phyloP scores from a whole-genome alignment of 768 basidiomycete genomes.

The Trametes villosa region DNA sequence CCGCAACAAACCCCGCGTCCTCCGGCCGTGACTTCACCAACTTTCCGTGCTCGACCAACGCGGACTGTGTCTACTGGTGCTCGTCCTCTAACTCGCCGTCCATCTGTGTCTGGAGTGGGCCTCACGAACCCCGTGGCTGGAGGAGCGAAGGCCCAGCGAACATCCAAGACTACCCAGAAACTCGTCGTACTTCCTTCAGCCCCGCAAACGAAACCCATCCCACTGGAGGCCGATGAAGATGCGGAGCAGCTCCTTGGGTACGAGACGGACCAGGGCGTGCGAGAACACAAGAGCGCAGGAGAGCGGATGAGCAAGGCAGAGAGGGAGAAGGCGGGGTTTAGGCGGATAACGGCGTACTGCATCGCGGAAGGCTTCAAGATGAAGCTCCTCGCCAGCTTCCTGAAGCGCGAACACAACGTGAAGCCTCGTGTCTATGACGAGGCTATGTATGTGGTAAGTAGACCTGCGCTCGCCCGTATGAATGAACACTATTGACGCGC shows the following conservation, averaged over 20 bases:
- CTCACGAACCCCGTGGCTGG: slow-evolving; percentile 35
- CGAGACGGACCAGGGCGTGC: slow-evolving; percentile 66
- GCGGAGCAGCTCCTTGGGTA: slow-evolving; percentile 60
- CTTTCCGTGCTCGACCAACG: slow-evolving; percentile 17
- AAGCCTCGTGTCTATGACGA: slow-evolving; percentile 88
- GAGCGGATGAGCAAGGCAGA: slow-evolving; percentile 91
- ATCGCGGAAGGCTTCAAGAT: slow-evolving; percentile 84
- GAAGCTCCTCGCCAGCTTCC: slow-evolving; percentile 80
- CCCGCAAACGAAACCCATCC: slow-evolving; percentile 79
- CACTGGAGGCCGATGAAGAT: slow-evolving; percentile 49
- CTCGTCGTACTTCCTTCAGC: slow-evolving; percentile 90
- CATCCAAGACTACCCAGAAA: slow-evolving; percentile 90
- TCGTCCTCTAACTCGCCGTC: slow-evolving; percentile 29
- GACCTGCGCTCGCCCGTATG: no score
- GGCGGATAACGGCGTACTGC: slow-evolving; percentile 88
- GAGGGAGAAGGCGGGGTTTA: slow-evolving; percentile 78
- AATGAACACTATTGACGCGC: neutral
- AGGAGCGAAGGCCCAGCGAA: slow-evolving; percentile 63
- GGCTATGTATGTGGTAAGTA: slow-evolving; percentile 86
- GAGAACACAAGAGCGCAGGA: slow-evolving; percentile 82
- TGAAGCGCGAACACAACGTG: slow-evolving; percentile 95
- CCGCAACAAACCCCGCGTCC: slow-evolving; percentile 1
- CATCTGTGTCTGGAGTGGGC: slow-evolving; percentile 37
- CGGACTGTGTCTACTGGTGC: slow-evolving; percentile 7
- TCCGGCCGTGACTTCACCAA: neutral